Percentiles rank a stretch among this genome's conserved stretches.
Conservation (phyloP, 2,329 filamentous ascomycete species). For the Cladosporium sp. region DNA sequence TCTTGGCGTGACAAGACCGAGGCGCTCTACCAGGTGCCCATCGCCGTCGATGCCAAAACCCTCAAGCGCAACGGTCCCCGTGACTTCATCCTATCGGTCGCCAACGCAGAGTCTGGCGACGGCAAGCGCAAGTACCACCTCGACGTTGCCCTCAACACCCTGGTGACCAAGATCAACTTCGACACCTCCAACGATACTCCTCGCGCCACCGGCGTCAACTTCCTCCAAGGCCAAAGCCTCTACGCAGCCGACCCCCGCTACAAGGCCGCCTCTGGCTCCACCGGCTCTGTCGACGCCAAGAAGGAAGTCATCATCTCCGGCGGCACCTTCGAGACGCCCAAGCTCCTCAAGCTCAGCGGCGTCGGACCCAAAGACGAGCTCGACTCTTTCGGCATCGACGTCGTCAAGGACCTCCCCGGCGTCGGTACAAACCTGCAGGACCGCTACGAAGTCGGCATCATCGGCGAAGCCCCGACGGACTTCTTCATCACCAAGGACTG, state of each 20-base stretch:
- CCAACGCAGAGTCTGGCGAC: slow-evolving; percentile 21
- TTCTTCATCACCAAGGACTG: slow-evolving; percentile 35
- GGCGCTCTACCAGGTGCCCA: slow-evolving; percentile 13
- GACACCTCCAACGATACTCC: slow-evolving; percentile 51
- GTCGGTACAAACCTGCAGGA: slow-evolving; percentile 58
- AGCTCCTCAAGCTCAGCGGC: slow-evolving; percentile 52
- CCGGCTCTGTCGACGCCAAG: slow-evolving; percentile 29
- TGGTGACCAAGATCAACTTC: slow-evolving; percentile 61
- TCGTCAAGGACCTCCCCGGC: slow-evolving; percentile 52
- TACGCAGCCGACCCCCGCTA: slow-evolving; percentile 36
- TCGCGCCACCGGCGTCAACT: slow-evolving; percentile 41
- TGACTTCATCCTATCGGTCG: slow-evolving; percentile 21
- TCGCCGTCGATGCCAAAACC: slow-evolving; percentile 14
- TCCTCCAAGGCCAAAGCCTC: slow-evolving; percentile 35
- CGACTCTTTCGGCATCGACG: slow-evolving; percentile 45
- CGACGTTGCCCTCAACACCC: slow-evolving; percentile 52
- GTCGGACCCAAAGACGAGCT: slow-evolving; percentile 52
- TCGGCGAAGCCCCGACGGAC: slow-evolving; percentile 37
- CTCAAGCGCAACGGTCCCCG: slow-evolving; percentile 18
- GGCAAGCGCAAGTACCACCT: slow-evolving; percentile 36
- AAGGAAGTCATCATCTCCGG: slow-evolving; percentile 37
- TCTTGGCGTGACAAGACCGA: slow-evolving; percentile 10
- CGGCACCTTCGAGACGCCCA: slow-evolving; percentile 36
- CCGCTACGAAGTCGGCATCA: slow-evolving; percentile 50
- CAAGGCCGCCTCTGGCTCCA: slow-evolving; percentile 27